Evolutionary conservation across 345 rosid species (phyloP), one percentile per base, ranked within the genome.

Genomic region (Camelina sativa): DNA sequence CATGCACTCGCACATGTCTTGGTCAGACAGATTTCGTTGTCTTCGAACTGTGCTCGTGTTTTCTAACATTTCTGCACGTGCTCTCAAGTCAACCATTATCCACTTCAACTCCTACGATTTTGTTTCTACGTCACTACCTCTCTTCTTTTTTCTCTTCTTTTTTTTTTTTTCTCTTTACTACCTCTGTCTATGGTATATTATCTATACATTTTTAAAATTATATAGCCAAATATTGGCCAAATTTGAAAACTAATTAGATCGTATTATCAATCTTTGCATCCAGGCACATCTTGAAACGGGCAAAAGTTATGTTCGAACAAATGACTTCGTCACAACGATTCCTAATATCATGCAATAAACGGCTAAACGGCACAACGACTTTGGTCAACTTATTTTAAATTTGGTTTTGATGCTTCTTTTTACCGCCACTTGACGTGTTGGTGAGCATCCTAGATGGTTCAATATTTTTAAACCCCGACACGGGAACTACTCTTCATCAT

Each of bases 11-110:
- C 69, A 76, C 74, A 76, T 76, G 80, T 62, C 59, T 43, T 44
- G 43, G 75, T 65, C 79, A 69, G 79, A 69, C 43, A 62, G 30
- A 76, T 44, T 76, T 76, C 52, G 80, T 62, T 76, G 80, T 69
- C 80, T 76, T 62, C 54, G 70, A 61, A 76, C 69, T 69, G 64
- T 76, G 68, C 74, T 69, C 58, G 65, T 76, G 75, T 55, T 76
- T 62, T 32, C 57, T 19, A 54, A 54, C 59, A 44, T 62, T 62
- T 50, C 34, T 58, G 75, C 80, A 76, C 80, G 80, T 76, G 75
- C 34, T 69, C 70, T 69, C 75, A 52, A 76, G 74, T 76, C 70
- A 76, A 76, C 75, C 58, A 23, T 73, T 68, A 67, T 68, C 74
- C 74, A 75, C 68, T 35, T 38, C 43, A 58, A 11, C 60, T 37